Conservation (phyloP, 306 rosid species). For the Acacia crassicarpa region DNA sequence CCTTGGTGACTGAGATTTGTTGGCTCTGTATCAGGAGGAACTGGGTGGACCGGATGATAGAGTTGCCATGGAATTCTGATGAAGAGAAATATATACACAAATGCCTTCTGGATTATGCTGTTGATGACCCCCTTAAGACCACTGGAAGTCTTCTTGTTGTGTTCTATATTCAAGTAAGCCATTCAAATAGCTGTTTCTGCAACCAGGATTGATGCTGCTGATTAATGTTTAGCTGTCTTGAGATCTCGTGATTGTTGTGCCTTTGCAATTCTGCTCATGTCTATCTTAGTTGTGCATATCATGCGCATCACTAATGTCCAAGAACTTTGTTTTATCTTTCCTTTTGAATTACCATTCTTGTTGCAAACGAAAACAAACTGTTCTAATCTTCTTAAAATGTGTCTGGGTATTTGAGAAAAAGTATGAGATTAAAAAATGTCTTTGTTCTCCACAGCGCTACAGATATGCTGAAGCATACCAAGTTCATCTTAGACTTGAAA, state of each 20-base stretch:
- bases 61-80: slow-evolving; percentile 90
- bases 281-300: neutral
- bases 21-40: slow-evolving; percentile 89
- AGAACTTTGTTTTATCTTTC: slow-evolving; percentile 19
- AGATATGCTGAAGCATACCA: slow-evolving; percentile 80
- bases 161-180: slow-evolving; percentile 85
- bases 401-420: neutral
- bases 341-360: slow-evolving; percentile 12
- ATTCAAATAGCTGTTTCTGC: slow-evolving; percentile 10
- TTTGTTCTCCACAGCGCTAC: slow-evolving; percentile 62
- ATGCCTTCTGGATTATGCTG: slow-evolving; percentile 78
- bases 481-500: slow-evolving; percentile 73
- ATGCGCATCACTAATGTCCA: neutral
- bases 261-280: slow-evolving; percentile 10
- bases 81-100: slow-evolving; percentile 90
- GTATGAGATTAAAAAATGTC: slow-evolving; percentile 22
- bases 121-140: slow-evolving; percentile 61
- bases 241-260: slow-evolving; percentile 13
- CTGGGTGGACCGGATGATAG: slow-evolving; percentile 86
- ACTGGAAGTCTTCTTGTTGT: slow-evolving; percentile 91
- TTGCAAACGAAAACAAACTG: slow-evolving; percentile 20
- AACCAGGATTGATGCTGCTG: slow-evolving; percentile 22
- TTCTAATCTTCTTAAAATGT: slow-evolving; percentile 21
- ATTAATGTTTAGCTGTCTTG: slow-evolving; percentile 17
- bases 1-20: slow-evolving; percentile 89